Evolutionary conservation across 305 asterid species (phyloP).

Genomic region (Fraxinus baroniana): DNA sequence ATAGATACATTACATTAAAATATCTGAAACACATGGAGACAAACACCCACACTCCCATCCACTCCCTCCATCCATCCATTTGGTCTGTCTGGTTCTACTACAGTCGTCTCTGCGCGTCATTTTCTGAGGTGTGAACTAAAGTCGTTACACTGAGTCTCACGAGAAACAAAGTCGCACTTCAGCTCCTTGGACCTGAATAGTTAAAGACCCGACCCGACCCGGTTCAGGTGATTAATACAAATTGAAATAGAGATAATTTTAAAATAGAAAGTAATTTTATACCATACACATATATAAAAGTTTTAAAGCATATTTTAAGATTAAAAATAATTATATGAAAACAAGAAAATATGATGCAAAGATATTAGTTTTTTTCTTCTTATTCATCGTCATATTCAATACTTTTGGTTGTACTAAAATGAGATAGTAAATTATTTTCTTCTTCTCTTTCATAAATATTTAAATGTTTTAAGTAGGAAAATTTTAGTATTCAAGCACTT

Average conservation of each 20-base stretch:
- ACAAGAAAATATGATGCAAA: not conserved
- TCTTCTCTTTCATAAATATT: not conserved
- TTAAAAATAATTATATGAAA: not conserved
- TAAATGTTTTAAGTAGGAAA: not conserved
- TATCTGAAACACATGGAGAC: constrained; percentile 29
- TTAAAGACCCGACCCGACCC: not conserved
- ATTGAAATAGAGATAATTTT: not conserved
- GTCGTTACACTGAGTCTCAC: not conserved
- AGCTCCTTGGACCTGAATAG: not conserved
- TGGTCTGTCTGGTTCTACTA: not conserved
- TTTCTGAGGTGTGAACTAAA: not conserved
- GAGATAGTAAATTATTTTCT: not conserved
- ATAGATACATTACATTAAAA: constrained; percentile 23
- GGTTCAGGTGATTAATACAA: not conserved
- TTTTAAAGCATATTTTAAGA: not conserved
- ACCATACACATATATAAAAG: not conserved
- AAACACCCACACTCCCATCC: not conserved
- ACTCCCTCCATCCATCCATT: not conserved
- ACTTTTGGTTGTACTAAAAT: not conserved
- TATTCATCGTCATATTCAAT: not conserved
- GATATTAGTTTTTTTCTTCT: not conserved
- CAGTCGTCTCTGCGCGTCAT: not conserved
- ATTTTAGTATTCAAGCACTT: not conserved
- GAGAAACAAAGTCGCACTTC: not conserved
- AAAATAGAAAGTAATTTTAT: not conserved